Evolutionary conservation across 2,329 filamentous ascomycete species (phyloP).

Genomic region (Phialophora macrospora): DNA sequence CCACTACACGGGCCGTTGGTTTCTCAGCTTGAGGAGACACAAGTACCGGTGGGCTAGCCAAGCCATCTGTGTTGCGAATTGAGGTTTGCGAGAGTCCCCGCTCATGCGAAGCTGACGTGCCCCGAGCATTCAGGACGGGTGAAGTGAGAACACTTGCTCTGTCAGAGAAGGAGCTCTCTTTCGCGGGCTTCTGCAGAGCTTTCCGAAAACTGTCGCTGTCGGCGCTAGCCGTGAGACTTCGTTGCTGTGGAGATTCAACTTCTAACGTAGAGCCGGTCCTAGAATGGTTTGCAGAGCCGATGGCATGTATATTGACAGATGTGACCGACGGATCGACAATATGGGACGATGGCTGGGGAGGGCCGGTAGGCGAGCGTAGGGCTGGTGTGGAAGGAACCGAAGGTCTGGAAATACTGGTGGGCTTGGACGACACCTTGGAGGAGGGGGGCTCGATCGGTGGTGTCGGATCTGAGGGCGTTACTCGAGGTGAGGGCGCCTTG

Average conservation of each 20-base stretch:
- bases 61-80: constrained; percentile 17
- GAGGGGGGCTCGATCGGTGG: constrained; percentile 39
- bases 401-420: constrained; percentile 50
- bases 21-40: constrained; percentile 25
- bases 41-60: constrained; percentile 17
- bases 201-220: constrained; percentile 36
- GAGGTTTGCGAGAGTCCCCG: constrained; percentile 29
- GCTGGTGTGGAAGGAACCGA: constrained; percentile 47
- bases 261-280: constrained; percentile 36
- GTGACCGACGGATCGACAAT: constrained; percentile 52
- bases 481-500: constrained; percentile 34
- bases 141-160: constrained; percentile 29
- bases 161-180: constrained; percentile 36
- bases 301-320: constrained; percentile 52
- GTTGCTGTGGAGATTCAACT: constrained; percentile 30
- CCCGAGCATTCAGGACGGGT: constrained; percentile 20
- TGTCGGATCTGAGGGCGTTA: constrained; percentile 30
- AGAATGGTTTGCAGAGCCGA: constrained; percentile 32
- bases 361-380: constrained; percentile 47
- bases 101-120: constrained; percentile 27
- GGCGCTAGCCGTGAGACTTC: constrained; percentile 24
- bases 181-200: constrained; percentile 42
- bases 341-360: constrained; percentile 45
- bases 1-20: constrained; percentile 19
- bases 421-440: constrained; percentile 50